These are phyloP conservation scores for Angophora floribunda DNA, from an alignment of 345 rosid genomes.

Conservation along the genomic window DNA sequence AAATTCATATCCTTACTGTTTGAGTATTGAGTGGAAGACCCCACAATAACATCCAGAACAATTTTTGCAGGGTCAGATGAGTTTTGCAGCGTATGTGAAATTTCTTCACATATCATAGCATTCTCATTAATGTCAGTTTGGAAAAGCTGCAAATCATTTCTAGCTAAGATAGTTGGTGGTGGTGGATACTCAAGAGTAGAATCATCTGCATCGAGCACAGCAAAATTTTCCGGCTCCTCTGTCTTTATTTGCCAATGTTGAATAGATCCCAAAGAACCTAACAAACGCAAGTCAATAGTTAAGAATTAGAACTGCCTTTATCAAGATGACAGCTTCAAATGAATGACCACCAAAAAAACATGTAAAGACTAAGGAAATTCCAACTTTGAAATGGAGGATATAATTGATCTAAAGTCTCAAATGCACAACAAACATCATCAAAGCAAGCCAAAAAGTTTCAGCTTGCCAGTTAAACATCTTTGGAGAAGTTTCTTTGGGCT, in stretches of 20 bases:
- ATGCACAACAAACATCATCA: background rate
- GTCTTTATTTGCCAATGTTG: background rate
- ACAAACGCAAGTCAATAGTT: background rate
- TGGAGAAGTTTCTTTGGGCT: background rate
- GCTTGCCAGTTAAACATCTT: background rate
- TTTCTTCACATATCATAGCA: conserved; percentile 8
- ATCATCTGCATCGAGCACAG: background rate
- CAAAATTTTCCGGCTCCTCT: conserved; percentile 13
- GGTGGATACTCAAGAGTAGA: background rate
- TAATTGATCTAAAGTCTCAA: background rate
- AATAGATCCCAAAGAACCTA: background rate
- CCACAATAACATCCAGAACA: conserved; percentile 29
- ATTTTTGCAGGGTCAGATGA: conserved; percentile 42
- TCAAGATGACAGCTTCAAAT: background rate
- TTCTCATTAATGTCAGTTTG: background rate
- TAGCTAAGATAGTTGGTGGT: background rate
- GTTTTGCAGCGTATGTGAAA: conserved; percentile 1
- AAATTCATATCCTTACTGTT: background rate
- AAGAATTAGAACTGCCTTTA: background rate
- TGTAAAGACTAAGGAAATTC: background rate
- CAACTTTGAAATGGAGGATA: background rate
- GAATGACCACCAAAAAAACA: background rate
- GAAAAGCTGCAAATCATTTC: background rate
- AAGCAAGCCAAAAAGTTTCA: background rate
- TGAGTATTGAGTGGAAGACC: conserved; percentile 12